Conservation (phyloP, 768 basidiomycete species). For the Tulasnella sp. region DNA sequence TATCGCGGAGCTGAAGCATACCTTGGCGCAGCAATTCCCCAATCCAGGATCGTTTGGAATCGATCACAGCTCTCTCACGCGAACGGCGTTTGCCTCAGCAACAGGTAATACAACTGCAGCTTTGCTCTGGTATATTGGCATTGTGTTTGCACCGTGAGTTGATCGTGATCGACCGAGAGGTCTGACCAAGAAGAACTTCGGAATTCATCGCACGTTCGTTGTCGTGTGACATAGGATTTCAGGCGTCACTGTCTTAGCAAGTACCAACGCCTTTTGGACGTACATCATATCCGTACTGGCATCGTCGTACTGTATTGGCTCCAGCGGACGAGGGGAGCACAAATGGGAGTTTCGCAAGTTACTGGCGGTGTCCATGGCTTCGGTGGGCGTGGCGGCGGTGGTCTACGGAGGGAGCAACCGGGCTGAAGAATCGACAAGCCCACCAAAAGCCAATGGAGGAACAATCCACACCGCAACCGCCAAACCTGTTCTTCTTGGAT, state of each 20-base stretch:
- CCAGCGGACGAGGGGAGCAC: conserved; percentile 31
- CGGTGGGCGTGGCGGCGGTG: conserved; percentile 67
- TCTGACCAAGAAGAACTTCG: conserved; percentile 25
- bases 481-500: conserved; percentile 39
- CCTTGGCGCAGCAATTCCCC: conserved; percentile 40
- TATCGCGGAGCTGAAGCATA: conserved; percentile 40
- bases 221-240: conserved; percentile 46
- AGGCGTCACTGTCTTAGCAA: conserved; percentile 78
- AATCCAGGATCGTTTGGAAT: conserved; percentile 16
- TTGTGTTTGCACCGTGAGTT: conserved; percentile 64
- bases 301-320: conserved; percentile 17
- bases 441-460: neutral
- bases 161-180: conserved; percentile 43
- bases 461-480: neutral
- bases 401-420: conserved; percentile 64
- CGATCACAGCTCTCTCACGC: neutral
- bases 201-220: conserved; percentile 14
- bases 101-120: conserved; percentile 54
- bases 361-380: conserved; percentile 69
- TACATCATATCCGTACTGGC: conserved; percentile 67
- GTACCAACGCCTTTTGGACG: conserved; percentile 84
- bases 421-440: neutral
- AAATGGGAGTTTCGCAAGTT: conserved; percentile 55
- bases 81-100: neutral
- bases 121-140: conserved; percentile 67